Evolutionary conservation across 345 rosid genomes (phyloP).

Genomic region (Hypericum perforatum): DNA sequence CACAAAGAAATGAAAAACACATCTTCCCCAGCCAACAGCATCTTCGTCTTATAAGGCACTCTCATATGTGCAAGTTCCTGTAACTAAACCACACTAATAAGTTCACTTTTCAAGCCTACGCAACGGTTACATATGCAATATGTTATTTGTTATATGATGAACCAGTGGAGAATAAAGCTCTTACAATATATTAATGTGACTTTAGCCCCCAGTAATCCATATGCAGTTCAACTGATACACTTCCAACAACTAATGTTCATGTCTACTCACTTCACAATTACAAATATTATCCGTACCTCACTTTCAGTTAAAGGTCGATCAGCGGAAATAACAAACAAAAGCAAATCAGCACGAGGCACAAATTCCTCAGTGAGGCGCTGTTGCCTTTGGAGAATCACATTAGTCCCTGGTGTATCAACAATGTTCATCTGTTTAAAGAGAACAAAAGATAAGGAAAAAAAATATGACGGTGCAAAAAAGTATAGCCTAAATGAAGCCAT

Average conservation of each 20-base stretch:
- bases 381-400: slow-evolving; percentile 94
- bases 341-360: slow-evolving; percentile 89
- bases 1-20: no score
- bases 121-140: no score
- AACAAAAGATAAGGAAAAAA: slow-evolving; percentile 13
- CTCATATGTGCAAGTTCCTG: no score
- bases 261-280: slow-evolving; percentile 4
- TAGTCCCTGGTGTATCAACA: slow-evolving; percentile 93
- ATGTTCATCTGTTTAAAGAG: slow-evolving; percentile 56
- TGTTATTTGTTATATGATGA: no score
- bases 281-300: slow-evolving; percentile 48
- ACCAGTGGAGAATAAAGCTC: no score
- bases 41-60: no score
- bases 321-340: slow-evolving; percentile 88
- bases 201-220: neutral
- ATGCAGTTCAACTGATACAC: neutral
- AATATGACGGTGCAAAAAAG: neutral
- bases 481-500: no score
- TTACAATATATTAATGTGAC: no score
- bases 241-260: neutral
- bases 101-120: no score
- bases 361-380: slow-evolving; percentile 94
- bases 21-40: no score
- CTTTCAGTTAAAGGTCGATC: slow-evolving; percentile 95
- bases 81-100: no score